Evolutionary conservation across 768 basidiomycete genomes (phyloP).

Genomic region (Daedaleopsis nitida): DNA sequence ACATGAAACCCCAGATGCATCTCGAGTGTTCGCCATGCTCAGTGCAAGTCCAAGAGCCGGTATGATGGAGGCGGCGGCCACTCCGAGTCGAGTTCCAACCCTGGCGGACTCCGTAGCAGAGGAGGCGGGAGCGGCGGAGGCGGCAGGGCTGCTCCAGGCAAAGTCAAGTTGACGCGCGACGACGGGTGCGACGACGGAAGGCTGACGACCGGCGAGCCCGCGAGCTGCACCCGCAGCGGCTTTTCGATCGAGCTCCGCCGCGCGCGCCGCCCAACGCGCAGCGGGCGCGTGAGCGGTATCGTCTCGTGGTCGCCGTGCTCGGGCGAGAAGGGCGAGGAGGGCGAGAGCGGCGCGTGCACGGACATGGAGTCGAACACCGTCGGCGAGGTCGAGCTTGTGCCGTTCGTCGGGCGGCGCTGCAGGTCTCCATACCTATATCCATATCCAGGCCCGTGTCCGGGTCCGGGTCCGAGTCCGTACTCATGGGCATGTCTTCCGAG

Average conservation of each 20-base stretch:
- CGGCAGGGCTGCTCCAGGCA: not conserved
- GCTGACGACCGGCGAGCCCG: slow-evolving; percentile 8
- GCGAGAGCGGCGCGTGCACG: not conserved
- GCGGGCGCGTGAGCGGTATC: not conserved
- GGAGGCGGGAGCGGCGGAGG: not conserved
- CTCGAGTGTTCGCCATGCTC: not conserved
- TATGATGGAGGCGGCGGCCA: slow-evolving; percentile 9
- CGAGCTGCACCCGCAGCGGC: not conserved
- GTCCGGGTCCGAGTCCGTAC: no score
- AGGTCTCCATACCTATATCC: not conserved
- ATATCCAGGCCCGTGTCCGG: no score
- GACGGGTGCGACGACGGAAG: not conserved
- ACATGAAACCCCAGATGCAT: not conserved
- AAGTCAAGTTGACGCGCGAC: not conserved
- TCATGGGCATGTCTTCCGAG: not conserved
- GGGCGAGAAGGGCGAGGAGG: not conserved
- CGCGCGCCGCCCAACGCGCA: not conserved
- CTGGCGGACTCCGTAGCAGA: not conserved
- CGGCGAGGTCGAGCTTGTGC: not conserved
- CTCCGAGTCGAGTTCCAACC: not conserved
- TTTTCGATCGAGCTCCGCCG: not conserved
- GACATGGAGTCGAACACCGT: slow-evolving; percentile 1
- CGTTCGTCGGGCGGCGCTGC: not conserved
- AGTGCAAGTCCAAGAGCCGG: slow-evolving; percentile 10
- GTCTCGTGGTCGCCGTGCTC: not conserved